phyloP scores from a whole-genome alignment of 2,329 filamentous ascomycete genomes.

The Rutstroemia sp. region DNA sequence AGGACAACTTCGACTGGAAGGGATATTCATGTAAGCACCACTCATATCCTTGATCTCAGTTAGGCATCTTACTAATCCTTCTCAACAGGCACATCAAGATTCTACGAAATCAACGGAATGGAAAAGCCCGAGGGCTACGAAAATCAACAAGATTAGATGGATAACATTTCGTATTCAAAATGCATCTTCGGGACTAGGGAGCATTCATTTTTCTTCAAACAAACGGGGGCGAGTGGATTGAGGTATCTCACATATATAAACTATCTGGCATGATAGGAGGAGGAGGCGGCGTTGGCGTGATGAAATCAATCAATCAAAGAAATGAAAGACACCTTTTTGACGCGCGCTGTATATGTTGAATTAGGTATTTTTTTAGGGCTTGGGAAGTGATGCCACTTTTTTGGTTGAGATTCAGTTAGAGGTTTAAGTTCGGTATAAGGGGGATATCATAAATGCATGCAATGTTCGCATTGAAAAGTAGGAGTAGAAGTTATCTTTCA shows the following conservation, averaged over 20 bases:
- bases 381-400: conserved; percentile 1
- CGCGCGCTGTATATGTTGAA: conserved; percentile 1
- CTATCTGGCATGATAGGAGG: conserved; percentile 17
- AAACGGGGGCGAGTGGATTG: background rate
- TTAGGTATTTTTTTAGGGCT: conserved; percentile 1
- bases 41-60: background rate
- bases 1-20: conserved; percentile 99
- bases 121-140: conserved; percentile 83
- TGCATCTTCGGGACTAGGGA: conserved; percentile 1
- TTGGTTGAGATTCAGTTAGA: background rate
- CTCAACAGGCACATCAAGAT: conserved; percentile 68
- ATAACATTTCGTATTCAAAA: conserved; percentile 10
- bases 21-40: conserved; percentile 79
- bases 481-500: no score
- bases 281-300: conserved; percentile 9
- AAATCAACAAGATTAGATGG: conserved; percentile 48
- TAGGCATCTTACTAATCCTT: conserved; percentile 15
- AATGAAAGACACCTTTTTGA: background rate
- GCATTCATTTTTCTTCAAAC: background rate
- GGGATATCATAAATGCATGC: background rate
- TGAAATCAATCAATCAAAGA: background rate
- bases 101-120: conserved; percentile 74
- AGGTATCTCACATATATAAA: conserved; percentile 8
- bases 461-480: background rate
- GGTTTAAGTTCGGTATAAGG: conserved; percentile 1